Percentiles rank a stretch among this genome's conserved stretches.
These are phyloP conservation scores for Trametes meyenii DNA, from an alignment of 768 basidiomycete genomes.

Conservation along the genomic window DNA sequence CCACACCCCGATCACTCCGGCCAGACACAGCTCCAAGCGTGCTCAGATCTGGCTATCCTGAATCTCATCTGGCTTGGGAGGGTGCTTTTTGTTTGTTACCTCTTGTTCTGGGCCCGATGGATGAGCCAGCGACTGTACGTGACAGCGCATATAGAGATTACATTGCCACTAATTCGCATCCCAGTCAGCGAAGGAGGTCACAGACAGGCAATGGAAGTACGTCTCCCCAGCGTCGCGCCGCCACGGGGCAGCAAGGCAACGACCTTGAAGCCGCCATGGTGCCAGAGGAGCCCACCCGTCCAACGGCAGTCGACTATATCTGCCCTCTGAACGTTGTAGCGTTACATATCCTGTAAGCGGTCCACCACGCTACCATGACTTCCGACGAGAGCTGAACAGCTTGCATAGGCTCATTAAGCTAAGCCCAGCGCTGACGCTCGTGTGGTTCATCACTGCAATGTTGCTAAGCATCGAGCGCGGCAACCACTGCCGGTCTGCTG, in stretches of 20 bases:
- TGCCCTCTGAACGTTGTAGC: conserved; percentile 10
- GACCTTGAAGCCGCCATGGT: conserved; percentile 5
- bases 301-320: not conserved
- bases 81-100: conserved; percentile 5
- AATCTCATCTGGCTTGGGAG: conserved; percentile 18
- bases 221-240: too few species aligned
- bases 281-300: not conserved
- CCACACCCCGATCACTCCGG: conserved; percentile 2
- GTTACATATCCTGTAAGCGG: conserved; percentile 1
- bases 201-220: not conserved
- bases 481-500: not conserved
- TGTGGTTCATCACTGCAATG: conserved; percentile 6
- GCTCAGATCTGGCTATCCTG: conserved; percentile 8
- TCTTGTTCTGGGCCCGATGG: conserved; percentile 13
- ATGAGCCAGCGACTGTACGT: not conserved
- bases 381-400: not conserved
- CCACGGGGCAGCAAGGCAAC: not conserved
- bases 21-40: conserved; percentile 8
- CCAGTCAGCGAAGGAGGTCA: not conserved
- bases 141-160: not conserved
- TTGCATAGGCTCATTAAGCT: conserved; percentile 5
- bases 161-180: not conserved
- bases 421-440: conserved; percentile 6
- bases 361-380: too few species aligned
- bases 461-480: conserved; percentile 9